These are phyloP conservation scores for Phlebopus sp. DNA, from an alignment of 1,284 basidiomycete genomes.

Conservation along the genomic window DNA sequence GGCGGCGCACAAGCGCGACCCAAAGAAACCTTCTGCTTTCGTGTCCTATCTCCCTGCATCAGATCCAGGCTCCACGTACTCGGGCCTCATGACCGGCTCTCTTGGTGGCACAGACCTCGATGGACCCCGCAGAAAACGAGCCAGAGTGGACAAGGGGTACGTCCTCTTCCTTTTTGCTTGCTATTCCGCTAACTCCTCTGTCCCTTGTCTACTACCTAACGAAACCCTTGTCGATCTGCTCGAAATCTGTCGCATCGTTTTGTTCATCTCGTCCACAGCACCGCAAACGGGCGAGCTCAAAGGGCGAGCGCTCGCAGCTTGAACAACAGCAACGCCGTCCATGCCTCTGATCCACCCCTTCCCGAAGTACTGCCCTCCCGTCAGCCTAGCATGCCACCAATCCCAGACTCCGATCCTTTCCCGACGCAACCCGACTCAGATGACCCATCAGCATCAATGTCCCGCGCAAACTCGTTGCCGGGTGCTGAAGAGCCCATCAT, in stretches of 20 bases:
- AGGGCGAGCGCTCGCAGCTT: constrained; percentile 71
- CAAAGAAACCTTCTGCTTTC: constrained; percentile 62
- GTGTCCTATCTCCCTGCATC: constrained; percentile 74
- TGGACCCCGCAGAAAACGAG: constrained; percentile 66
- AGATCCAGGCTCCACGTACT: constrained; percentile 81
- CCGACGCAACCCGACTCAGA: constrained; percentile 51
- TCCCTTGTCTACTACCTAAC: constrained; percentile 15
- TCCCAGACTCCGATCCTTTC: constrained; percentile 40
- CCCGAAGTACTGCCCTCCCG: constrained; percentile 32
- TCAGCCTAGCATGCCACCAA: constrained; percentile 36
- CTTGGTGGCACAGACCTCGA: constrained; percentile 57
- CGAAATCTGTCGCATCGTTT: constrained; percentile 14
- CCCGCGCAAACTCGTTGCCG: constrained; percentile 59
- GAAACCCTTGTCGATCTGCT: constrained; percentile 25
- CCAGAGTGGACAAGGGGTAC: constrained; percentile 68
- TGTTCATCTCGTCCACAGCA: constrained; percentile 34
- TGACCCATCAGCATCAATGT: constrained; percentile 41
- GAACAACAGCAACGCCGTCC: constrained; percentile 41
- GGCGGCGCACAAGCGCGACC: constrained; percentile 64
- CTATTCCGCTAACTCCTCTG: constrained; percentile 18
- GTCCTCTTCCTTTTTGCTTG: constrained; percentile 31
- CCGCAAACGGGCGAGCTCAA: constrained; percentile 64
- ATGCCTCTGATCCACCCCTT: constrained; percentile 39
- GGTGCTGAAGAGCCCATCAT: constrained; percentile 43
- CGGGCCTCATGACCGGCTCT: constrained; percentile 63